Evolutionary conservation across 805 yeast species (phyloP).

Genomic region (Starmera caribaea): DNA sequence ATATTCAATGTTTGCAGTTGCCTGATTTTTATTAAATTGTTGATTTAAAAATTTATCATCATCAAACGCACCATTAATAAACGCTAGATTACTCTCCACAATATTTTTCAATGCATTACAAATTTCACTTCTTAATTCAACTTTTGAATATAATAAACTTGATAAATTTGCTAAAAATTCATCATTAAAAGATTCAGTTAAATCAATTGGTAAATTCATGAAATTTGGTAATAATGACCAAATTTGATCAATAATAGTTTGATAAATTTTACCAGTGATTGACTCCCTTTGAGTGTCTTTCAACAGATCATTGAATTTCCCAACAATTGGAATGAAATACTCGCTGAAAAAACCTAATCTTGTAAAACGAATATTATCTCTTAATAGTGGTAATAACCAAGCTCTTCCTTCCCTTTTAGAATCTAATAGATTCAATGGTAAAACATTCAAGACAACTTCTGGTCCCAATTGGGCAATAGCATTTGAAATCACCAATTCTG

Average conservation of each 20-base stretch:
- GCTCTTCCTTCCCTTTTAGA: slow-evolving; percentile 72
- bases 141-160: slow-evolving; percentile 63
- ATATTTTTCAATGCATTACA: slow-evolving; percentile 73
- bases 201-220: slow-evolving; percentile 78
- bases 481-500: slow-evolving; percentile 72
- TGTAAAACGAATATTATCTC: slow-evolving; percentile 77
- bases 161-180: slow-evolving; percentile 71
- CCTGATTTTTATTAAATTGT: slow-evolving; percentile 45
- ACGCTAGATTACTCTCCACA: slow-evolving; percentile 66
- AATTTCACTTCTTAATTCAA: slow-evolving; percentile 67
- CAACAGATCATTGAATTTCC: slow-evolving; percentile 42
- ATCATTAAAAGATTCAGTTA: slow-evolving; percentile 53
- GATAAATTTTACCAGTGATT: slow-evolving; percentile 65
- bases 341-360: slow-evolving; percentile 51
- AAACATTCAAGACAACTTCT: slow-evolving; percentile 57
- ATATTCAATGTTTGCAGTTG: slow-evolving; percentile 50
- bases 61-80: slow-evolving; percentile 47
- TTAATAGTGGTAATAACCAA: slow-evolving; percentile 84
- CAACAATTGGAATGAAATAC: slow-evolving; percentile 57
- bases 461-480: slow-evolving; percentile 83
- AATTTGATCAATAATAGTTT: slow-evolving; percentile 81
- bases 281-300: slow-evolving; percentile 40
- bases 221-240: slow-evolving; percentile 90
- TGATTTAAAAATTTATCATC: slow-evolving; percentile 51
- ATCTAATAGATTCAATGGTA: slow-evolving; percentile 71